phyloP scores from a whole-genome alignment of 768 basidiomycete species.

The Auricularia auricula-judae region DNA sequence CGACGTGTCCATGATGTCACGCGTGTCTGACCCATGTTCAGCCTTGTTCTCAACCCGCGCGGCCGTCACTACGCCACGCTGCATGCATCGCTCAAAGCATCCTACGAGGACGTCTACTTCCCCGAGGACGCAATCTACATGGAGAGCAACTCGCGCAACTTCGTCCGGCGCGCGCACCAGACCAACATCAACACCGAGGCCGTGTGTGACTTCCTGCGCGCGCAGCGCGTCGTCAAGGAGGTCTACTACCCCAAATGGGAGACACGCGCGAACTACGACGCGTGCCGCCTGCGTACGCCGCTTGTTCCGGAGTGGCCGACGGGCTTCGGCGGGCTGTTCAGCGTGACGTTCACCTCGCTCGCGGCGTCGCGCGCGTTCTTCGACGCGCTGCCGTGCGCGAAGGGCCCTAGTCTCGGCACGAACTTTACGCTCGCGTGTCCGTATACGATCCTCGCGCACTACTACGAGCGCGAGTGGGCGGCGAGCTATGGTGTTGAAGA shows the following conservation, averaged over 20 bases:
- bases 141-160: slow-evolving; percentile 97
- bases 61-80: slow-evolving; percentile 57
- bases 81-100: slow-evolving; percentile 42
- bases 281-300: slow-evolving; percentile 40
- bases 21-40: slow-evolving; percentile 19
- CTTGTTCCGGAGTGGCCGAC: slow-evolving; percentile 22
- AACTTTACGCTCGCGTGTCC: slow-evolving; percentile 95
- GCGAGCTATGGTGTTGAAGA: slow-evolving; percentile 74
- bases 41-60: slow-evolving; percentile 79
- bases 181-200: slow-evolving; percentile 79
- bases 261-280: slow-evolving; percentile 59
- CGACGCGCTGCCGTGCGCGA: slow-evolving; percentile 69
- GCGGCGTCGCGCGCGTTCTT: slow-evolving; percentile 71
- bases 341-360: slow-evolving; percentile 65
- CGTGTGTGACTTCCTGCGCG: slow-evolving; percentile 67
- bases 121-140: slow-evolving; percentile 90
- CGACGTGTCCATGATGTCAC: neutral
- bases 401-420: slow-evolving; percentile 88
- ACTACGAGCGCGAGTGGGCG: slow-evolving; percentile 84
- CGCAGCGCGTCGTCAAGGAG: slow-evolving; percentile 60
- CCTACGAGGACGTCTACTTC: slow-evolving; percentile 81
- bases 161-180: slow-evolving; percentile 54
- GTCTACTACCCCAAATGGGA: slow-evolving; percentile 86
- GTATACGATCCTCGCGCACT: slow-evolving; percentile 89
- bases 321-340: slow-evolving; percentile 82